Percentiles rank a stretch among this genome's conserved stretches.
Conservation (phyloP, 257 asterid species). For the Nicotiana obtusifolia region DNA sequence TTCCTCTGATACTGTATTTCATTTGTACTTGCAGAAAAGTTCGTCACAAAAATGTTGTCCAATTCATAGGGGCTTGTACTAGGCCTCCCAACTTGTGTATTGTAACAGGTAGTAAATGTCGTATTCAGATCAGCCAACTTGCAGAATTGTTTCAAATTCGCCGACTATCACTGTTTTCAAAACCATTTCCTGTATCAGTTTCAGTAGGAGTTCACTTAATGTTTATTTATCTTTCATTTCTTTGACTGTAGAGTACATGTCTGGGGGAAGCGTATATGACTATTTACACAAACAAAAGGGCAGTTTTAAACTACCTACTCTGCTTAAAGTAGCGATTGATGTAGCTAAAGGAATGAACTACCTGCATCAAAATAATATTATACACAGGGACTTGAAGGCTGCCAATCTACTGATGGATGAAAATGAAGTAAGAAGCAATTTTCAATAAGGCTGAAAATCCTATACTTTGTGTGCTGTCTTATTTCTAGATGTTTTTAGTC, state of each 20-base stretch:
- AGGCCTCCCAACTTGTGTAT: slow-evolving; percentile 88
- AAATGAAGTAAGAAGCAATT: slow-evolving; percentile 56
- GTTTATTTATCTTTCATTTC: slow-evolving; percentile 13
- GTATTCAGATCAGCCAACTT: background rate
- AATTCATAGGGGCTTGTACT: slow-evolving; percentile 96
- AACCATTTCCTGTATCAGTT: background rate
- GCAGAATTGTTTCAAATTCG: background rate
- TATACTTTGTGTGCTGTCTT: background rate
- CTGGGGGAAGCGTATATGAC: slow-evolving; percentile 97
- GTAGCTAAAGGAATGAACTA: slow-evolving; percentile 95
- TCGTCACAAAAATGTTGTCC: slow-evolving; percentile 95
- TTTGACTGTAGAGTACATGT: slow-evolving; percentile 67
- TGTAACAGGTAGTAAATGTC: slow-evolving; percentile 62
- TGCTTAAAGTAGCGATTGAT: slow-evolving; percentile 91
- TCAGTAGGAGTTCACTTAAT: background rate
- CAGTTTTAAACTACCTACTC: slow-evolving; percentile 74
- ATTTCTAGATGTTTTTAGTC: background rate
- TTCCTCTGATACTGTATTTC: slow-evolving; percentile 11
- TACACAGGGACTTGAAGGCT: slow-evolving; percentile 97
- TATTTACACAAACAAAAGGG: slow-evolving; percentile 93
- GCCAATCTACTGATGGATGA: slow-evolving; percentile 98
- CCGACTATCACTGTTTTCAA: background rate
- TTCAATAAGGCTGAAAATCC: background rate
- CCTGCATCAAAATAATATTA: slow-evolving; percentile 94
- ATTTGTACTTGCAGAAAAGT: slow-evolving; percentile 70